Base-by-base conservation (phyloP, 257 asterid genomes). In the Plantago elongata region DNA sequence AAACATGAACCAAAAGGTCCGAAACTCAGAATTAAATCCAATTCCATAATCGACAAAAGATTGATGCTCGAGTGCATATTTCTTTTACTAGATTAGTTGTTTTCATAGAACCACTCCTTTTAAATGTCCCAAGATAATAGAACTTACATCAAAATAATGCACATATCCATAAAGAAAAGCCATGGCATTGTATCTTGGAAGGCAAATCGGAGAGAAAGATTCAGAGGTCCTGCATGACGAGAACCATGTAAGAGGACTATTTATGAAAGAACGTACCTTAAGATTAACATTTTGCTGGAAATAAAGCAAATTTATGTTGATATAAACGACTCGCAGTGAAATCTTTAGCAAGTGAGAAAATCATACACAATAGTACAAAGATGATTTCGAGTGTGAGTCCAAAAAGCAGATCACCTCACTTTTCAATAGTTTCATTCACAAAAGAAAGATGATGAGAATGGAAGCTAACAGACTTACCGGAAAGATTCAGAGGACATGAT, bases 141-240 rank as follows among this genome's bases (percentile, higher is more conserved):
- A 47, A 74, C 99, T 89, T 82, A 93, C 99, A 75, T 93, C 99
- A 76, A 93, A 78, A 72, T 83, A 93, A 79, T 93, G 99, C 77
- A 93, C 99, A 70, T 93, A 93, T 47, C 96, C 96, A 85, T 89
- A 82, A 17, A 89, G 93, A 79, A 89, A 89, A 11, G 95, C 89
- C 96, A 87, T 85, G 74, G 97, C 79, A 68, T 90, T 93, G 78
- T 87, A 93, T 89, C 94, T 84, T 43, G 99, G 99, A 62, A 93
- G 82, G 87, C 99, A 93, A 76, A 93, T 89, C 49, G 99, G 99
- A 46, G 97, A 85, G 88, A 89, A 93, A 51, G 95, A 87, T 80
- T 93, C 99, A 65, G 97, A 93, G 51, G 95, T 93, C 88, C 99
- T 93, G 88, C 84, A 78, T 49, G 60, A 72, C 69, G 69, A 69